Evolutionary conservation across 139 green algal genomes (phyloP).

Genomic region (Chlamydomonas sp.): DNA sequence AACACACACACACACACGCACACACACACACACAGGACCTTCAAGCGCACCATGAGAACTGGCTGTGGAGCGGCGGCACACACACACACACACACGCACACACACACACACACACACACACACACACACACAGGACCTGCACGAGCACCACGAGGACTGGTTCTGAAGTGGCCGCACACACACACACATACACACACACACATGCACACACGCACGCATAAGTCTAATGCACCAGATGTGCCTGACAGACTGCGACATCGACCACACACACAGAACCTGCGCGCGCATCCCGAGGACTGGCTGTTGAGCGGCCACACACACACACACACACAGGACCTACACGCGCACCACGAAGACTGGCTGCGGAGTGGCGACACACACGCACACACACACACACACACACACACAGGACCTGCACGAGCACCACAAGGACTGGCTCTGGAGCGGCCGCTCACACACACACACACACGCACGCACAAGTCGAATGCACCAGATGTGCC

Average conservation of each 20-base stretch:
- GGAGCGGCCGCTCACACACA: neutral
- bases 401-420: neutral
- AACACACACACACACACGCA: neutral
- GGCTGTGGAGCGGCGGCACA: conserved; percentile 44
- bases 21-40: conserved; percentile 17
- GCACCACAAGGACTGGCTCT: conserved; percentile 7
- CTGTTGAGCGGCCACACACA: neutral
- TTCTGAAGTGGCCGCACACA: neutral
- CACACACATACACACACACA: neutral
- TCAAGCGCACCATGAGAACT: conserved; percentile 77
- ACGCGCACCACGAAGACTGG: conserved; percentile 83
- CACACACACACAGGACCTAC: conserved; percentile 2
- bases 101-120: neutral
- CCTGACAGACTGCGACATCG: too few species aligned
- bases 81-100: neutral
- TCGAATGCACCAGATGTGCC: too few species aligned
- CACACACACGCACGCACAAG: neutral
- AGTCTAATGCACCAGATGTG: too few species aligned
- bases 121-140: neutral
- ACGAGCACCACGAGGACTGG: conserved; percentile 7
- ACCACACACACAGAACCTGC: neutral
- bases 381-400: neutral
- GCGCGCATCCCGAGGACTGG: neutral
- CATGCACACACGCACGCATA: neutral
- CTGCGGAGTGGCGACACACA: conserved; percentile 27